A percentile compares a stretch with the other conserved stretches of the same genome.
phyloP scores from a whole-genome alignment of 352 stramenopile species.

The Thalassiosira mediterranea region DNA sequence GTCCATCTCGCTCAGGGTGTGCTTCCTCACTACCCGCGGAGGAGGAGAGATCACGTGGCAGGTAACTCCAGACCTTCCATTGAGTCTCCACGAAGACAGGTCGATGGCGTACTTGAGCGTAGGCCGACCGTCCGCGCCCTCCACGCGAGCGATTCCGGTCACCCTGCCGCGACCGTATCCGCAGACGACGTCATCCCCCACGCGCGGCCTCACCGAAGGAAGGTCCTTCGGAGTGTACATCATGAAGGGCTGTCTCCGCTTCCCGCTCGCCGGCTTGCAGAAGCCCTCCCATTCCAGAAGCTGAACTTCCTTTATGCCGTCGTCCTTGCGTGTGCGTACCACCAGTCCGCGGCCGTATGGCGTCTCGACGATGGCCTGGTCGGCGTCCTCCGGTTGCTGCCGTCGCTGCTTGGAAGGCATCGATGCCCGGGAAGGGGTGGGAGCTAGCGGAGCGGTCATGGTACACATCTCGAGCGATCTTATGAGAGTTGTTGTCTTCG shows the following conservation, averaged over 20 bases:
- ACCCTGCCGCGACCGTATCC: slow-evolving; percentile 69
- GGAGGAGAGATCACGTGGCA: slow-evolving; percentile 57
- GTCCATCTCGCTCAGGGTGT: slow-evolving; percentile 72
- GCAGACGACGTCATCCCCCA: slow-evolving; percentile 71
- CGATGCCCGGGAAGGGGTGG: not conserved
- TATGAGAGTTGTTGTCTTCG: too few species aligned
- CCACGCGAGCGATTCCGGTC: slow-evolving; percentile 25
- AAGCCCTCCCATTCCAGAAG: slow-evolving; percentile 56
- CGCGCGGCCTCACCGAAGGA: slow-evolving; percentile 50
- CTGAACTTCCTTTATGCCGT: slow-evolving; percentile 64
- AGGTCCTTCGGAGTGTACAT: slow-evolving; percentile 58
- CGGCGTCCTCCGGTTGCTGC: slow-evolving; percentile 33
- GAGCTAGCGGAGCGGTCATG: slow-evolving; percentile 1
- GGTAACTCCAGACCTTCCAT: slow-evolving; percentile 55
- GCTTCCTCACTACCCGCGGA: slow-evolving; percentile 57
- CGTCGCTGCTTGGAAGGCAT: not conserved
- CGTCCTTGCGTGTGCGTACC: slow-evolving; percentile 50
- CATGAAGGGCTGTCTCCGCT: slow-evolving; percentile 26
- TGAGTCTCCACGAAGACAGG: slow-evolving; percentile 70
- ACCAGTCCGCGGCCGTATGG: slow-evolving; percentile 73
- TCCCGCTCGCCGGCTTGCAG: not conserved
- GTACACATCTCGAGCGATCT: slow-evolving; percentile 6
- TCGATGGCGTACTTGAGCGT: slow-evolving; percentile 35
- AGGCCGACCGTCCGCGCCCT: slow-evolving; percentile 1
- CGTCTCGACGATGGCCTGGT: slow-evolving; percentile 68